Evolutionary conservation across 805 yeast species (phyloP).

Genomic region (Nakazawaea peltata): DNA sequence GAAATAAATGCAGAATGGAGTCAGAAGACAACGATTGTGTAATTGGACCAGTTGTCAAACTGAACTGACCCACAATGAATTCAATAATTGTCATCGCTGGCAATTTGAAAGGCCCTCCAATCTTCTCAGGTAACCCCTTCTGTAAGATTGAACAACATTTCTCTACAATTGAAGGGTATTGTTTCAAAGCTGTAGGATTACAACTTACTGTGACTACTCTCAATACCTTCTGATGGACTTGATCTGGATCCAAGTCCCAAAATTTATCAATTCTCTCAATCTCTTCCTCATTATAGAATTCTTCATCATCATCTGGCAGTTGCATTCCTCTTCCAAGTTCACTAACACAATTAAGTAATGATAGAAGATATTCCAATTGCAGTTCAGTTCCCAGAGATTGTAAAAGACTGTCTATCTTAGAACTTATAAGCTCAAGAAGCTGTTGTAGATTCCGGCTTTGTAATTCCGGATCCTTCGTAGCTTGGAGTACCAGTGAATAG

Average conservation of each 20-base stretch:
- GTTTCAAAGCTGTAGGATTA: conserved; percentile 20
- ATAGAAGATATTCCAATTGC: conserved; percentile 36
- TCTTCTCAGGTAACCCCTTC: conserved; percentile 53
- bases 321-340: conserved; percentile 67
- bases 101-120: conserved; percentile 63
- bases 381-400: background rate
- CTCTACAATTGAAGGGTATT: conserved; percentile 48
- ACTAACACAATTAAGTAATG: conserved; percentile 55
- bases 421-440: conserved; percentile 17
- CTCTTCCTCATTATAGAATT: conserved; percentile 27
- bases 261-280: conserved; percentile 22
- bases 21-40: too few relatives aligned
- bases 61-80: too few relatives aligned
- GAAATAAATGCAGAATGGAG: conserved; percentile 36
- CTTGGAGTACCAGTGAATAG: conserved; percentile 53
- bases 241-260: conserved; percentile 43
- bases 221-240: conserved; percentile 36
- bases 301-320: conserved; percentile 46
- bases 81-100: conserved; percentile 29
- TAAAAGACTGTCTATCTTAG: conserved; percentile 10
- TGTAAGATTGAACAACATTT: conserved; percentile 55
- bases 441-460: conserved; percentile 26
- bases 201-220: too few relatives aligned
- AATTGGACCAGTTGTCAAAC: too few relatives aligned
- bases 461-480: conserved; percentile 35